Evolutionary conservation across 495 filamentous ascomycete genomes (phyloP).

Genomic region (Annulohypoxylon stygium): DNA sequence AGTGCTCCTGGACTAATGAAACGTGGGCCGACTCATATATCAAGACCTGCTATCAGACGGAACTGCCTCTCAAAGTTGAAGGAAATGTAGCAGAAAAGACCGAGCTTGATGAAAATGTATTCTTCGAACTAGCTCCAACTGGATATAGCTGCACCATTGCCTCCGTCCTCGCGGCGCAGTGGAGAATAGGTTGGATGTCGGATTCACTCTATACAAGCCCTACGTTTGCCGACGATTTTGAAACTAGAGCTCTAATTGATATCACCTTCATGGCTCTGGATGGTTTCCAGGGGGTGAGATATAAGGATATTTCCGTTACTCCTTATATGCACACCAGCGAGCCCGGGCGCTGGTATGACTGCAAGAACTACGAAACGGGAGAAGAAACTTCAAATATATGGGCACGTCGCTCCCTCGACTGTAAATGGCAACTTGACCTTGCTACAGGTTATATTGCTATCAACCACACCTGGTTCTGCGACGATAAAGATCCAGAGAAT

Average conservation of each 20-base stretch:
- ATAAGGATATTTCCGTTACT: constrained; percentile 17
- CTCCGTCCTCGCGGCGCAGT: constrained; percentile 49
- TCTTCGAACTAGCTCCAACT: constrained; percentile 29
- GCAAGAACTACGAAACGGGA: constrained; percentile 23
- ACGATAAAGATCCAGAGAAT: constrained; percentile 39
- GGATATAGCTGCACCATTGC: constrained; percentile 47
- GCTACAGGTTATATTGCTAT: constrained; percentile 42
- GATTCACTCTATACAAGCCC: constrained; percentile 23
- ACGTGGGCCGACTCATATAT: constrained; percentile 14
- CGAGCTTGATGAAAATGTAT: constrained; percentile 17
- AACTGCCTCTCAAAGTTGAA: constrained; percentile 18
- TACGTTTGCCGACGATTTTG: constrained; percentile 12
- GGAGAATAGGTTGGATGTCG: constrained; percentile 10
- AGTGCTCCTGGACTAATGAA: constrained; percentile 35
- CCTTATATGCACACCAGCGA: constrained; percentile 31
- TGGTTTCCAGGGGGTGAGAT: constrained; percentile 23
- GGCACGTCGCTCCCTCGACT: constrained; percentile 31
- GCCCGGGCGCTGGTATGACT: constrained; percentile 37
- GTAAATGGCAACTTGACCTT: constrained; percentile 43
- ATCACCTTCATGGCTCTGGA: constrained; percentile 28
- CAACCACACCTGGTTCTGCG: constrained; percentile 44
- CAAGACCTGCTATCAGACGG: constrained; percentile 29
- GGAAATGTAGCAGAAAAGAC: constrained; percentile 22
- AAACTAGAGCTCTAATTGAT: constrained; percentile 10
- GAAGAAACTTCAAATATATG: constrained; percentile 16